phyloP scores from a whole-genome alignment of 306 rosid species.

The Hippophae rhamnoides region DNA sequence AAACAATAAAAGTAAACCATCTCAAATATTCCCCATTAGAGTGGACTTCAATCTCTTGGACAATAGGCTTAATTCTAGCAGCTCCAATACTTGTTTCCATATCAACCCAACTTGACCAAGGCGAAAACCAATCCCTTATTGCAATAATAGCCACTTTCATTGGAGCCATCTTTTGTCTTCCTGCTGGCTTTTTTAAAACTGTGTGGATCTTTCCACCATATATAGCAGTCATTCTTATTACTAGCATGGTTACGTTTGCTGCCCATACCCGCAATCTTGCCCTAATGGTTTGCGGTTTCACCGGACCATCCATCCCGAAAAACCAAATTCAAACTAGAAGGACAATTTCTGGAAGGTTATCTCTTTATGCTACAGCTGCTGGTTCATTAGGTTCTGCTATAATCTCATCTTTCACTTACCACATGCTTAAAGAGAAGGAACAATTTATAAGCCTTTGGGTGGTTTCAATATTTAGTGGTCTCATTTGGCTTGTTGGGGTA shows the following conservation, averaged over 20 bases:
- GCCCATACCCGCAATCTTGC: constrained; percentile 76
- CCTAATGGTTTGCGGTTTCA: constrained; percentile 54
- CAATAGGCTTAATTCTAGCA: constrained; percentile 45
- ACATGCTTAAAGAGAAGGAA: constrained; percentile 42
- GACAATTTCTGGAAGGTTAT: constrained; percentile 40
- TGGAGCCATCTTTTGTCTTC: constrained; percentile 72
- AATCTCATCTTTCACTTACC: constrained; percentile 58
- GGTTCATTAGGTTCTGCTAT: constrained; percentile 58
- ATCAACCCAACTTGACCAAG: constrained; percentile 58
- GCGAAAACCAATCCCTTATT: constrained; percentile 43
- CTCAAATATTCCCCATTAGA: constrained; percentile 40
- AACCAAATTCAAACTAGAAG: constrained; percentile 32
- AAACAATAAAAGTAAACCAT: constrained; percentile 21
- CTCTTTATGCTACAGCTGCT: constrained; percentile 37
- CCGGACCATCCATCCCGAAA: constrained; percentile 25
- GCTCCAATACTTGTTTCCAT: constrained; percentile 48
- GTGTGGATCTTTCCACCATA: constrained; percentile 57
- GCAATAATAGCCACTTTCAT: constrained; percentile 35
- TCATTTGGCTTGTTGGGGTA: constrained; percentile 60
- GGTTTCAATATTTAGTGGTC: constrained; percentile 78
- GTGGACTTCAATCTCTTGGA: constrained; percentile 88
- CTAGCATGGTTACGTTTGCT: constrained; percentile 47
- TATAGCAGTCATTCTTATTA: constrained; percentile 44
- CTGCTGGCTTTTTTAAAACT: constrained; percentile 51
- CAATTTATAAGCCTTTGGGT: constrained; percentile 62